These are phyloP conservation scores for Macrocystidia cucumis DNA, from an alignment of 1,284 basidiomycete species.

Conservation along the genomic window DNA sequence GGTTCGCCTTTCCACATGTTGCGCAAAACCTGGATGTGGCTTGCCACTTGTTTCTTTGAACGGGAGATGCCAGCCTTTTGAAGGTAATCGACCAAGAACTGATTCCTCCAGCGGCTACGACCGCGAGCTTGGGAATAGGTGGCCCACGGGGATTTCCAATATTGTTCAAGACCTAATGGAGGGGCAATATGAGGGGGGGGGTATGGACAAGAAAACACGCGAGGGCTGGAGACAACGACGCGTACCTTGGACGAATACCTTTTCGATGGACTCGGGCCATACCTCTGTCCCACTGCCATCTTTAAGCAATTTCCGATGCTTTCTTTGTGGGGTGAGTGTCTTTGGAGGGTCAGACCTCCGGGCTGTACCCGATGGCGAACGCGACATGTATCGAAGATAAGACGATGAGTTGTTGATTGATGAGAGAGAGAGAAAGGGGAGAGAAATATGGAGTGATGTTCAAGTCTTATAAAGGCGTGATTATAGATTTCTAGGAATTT, in stretches of 20 bases:
- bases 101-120: slow-evolving; percentile 73
- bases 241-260: slow-evolving; percentile 66
- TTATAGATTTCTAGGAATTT: too few relatives aligned
- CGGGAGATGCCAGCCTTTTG: slow-evolving; percentile 57
- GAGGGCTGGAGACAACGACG: slow-evolving; percentile 5
- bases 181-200: slow-evolving; percentile 8
- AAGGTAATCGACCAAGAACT: slow-evolving; percentile 74
- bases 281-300: slow-evolving; percentile 70
- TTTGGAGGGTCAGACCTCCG: slow-evolving; percentile 14
- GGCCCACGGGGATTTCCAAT: slow-evolving; percentile 74
- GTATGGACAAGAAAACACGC: slow-evolving; percentile 4
- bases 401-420: slow-evolving; percentile 1
- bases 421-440: slow-evolving; percentile 1
- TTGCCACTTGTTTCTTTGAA: slow-evolving; percentile 77
- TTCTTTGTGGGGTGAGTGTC: slow-evolving; percentile 67
- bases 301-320: slow-evolving; percentile 76
- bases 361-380: slow-evolving; percentile 10
- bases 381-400: not conserved
- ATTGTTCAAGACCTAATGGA: slow-evolving; percentile 58
- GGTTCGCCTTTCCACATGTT: slow-evolving; percentile 82
- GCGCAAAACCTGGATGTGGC: slow-evolving; percentile 73
- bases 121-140: slow-evolving; percentile 69
- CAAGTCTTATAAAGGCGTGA: too few relatives aligned
- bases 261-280: slow-evolving; percentile 71
- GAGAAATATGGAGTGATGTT: too few relatives aligned